phyloP scores from a whole-genome alignment of 202 grass and related monocot genomes.

The Eragrostis tef region DNA sequence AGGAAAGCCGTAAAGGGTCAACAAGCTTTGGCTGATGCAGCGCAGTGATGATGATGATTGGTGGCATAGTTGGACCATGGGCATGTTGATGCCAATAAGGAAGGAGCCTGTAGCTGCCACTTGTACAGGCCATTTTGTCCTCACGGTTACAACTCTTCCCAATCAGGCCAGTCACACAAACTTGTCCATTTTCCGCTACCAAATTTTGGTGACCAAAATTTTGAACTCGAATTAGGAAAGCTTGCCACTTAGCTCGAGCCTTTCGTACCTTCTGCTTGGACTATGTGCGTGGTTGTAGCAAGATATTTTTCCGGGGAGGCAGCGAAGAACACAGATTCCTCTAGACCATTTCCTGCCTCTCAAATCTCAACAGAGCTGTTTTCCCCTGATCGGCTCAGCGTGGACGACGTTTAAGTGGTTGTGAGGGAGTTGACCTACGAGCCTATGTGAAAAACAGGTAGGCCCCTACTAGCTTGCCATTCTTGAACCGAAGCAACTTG shows the following conservation, averaged over 20 bases:
- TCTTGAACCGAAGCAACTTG: constrained; percentile 31
- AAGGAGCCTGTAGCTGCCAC: constrained; percentile 36
- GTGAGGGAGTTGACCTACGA: constrained; percentile 45
- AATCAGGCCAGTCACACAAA: background rate
- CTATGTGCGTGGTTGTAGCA: background rate
- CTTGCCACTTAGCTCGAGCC: constrained; percentile 6
- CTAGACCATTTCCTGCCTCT: constrained; percentile 36
- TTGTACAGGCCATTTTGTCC: constrained; percentile 11
- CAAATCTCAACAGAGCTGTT: background rate
- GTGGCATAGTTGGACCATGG: background rate
- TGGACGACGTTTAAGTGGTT: constrained; percentile 20
- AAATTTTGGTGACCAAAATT: background rate
- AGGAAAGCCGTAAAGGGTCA: background rate
- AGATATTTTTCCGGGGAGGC: constrained; percentile 17
- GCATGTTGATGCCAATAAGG: constrained; percentile 13
- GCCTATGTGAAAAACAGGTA: background rate
- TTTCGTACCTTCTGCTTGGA: constrained; percentile 24
- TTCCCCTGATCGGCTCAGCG: constrained; percentile 28
- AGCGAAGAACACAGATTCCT: constrained; percentile 41
- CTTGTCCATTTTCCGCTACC: background rate
- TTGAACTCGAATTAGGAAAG: constrained; percentile 31
- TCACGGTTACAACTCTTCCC: constrained; percentile 21
- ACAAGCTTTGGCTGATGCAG: background rate
- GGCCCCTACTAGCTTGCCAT: constrained; percentile 39
- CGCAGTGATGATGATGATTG: background rate